Evolutionary conservation across 2,329 filamentous ascomycete species (phyloP).

Genomic region (Claviceps purpurea): DNA sequence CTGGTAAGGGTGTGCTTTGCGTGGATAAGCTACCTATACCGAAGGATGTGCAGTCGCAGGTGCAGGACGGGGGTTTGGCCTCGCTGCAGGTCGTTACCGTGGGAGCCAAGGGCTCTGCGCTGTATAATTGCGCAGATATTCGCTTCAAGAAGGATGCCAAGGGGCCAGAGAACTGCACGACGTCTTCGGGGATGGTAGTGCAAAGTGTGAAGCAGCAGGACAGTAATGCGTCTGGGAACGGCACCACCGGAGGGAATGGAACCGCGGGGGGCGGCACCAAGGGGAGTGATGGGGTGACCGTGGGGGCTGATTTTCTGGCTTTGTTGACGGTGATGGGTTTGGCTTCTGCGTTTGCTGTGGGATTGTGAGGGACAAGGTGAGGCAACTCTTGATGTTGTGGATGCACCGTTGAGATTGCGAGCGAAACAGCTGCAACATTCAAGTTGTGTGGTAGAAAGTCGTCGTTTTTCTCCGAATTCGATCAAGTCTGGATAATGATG

Average conservation of each 20-base stretch:
- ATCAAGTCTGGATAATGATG: no score
- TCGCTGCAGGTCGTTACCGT: constrained; percentile 58
- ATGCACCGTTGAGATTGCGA: no score
- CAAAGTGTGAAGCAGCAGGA: constrained; percentile 18
- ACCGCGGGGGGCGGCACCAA: neutral
- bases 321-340: constrained; percentile 25
- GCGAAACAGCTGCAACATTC: no score
- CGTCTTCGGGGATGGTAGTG: constrained; percentile 29
- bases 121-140: constrained; percentile 69
- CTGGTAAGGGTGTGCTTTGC: constrained; percentile 52
- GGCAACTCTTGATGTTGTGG: neutral
- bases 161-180: constrained; percentile 23
- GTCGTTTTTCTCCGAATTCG: no score
- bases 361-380: constrained; percentile 13
- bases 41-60: constrained; percentile 24
- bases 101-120: constrained; percentile 40
- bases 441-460: no score
- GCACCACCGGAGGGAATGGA: neutral
- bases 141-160: constrained; percentile 44
- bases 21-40: constrained; percentile 45
- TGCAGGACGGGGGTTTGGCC: constrained; percentile 44
- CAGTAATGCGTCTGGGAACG: neutral
- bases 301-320: constrained; percentile 14
- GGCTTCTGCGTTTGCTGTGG: constrained; percentile 23
- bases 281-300: constrained; percentile 11